Evolutionary conservation across 1,139 yeast species (phyloP).

Genomic region (Taphrina populina): DNA sequence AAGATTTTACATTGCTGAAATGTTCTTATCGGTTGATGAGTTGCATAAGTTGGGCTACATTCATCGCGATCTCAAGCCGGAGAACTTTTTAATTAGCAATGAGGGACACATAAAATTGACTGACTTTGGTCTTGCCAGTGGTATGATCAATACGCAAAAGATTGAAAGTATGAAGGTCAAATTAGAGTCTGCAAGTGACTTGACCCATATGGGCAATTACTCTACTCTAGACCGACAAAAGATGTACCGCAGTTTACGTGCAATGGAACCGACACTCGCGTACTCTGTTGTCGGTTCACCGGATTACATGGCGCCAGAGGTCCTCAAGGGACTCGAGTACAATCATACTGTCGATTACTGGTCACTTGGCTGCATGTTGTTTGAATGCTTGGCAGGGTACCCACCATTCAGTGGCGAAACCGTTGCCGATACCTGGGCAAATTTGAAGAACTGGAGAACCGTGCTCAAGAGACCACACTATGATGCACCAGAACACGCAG

Average conservation of each 20-base stretch:
- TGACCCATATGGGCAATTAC: constrained; percentile 54
- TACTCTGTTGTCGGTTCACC: constrained; percentile 97
- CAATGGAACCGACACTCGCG: constrained; percentile 70
- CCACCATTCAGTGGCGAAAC: constrained; percentile 96
- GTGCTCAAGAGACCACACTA: constrained; percentile 82
- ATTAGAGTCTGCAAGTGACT: constrained; percentile 64
- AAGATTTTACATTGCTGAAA: constrained; percentile 88
- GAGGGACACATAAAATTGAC: constrained; percentile 95
- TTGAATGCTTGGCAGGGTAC: constrained; percentile 89
- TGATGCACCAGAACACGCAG: constrained; percentile 35
- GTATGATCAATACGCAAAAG: constrained; percentile 87
- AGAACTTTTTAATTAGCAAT: constrained; percentile 88
- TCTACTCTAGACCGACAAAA: constrained; percentile 36
- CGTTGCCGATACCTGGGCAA: constrained; percentile 91
- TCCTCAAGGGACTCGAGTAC: constrained; percentile 86
- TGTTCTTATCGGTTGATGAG: constrained; percentile 92
- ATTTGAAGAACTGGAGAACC: constrained; percentile 88
- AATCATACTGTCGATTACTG: constrained; percentile 97
- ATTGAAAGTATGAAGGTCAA: constrained; percentile 86
- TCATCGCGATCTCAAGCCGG: constrained; percentile 96
- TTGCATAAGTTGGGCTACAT: constrained; percentile 93
- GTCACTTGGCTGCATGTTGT: constrained; percentile 95
- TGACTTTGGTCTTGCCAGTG: constrained; percentile 97
- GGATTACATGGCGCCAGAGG: constrained; percentile 98
- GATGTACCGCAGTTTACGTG: constrained; percentile 65